phyloP scores from a whole-genome alignment of 2,329 filamentous ascomycete species.

The Penicillium sp. region DNA sequence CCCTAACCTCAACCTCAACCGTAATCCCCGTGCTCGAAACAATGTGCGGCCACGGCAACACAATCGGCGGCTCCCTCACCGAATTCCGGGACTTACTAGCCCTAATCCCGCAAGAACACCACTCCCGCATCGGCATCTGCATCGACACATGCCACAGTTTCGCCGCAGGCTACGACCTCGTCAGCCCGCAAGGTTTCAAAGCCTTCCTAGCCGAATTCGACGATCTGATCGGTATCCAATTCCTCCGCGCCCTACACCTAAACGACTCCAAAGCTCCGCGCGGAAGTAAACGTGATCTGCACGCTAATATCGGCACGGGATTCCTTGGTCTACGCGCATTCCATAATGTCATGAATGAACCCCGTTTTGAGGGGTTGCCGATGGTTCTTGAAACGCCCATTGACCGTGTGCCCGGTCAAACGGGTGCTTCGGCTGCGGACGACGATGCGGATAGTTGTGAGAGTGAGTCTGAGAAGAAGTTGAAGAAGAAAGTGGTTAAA shows the following conservation, averaged over 20 bases:
- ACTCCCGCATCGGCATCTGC: constrained; percentile 86
- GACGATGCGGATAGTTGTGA: constrained; percentile 22
- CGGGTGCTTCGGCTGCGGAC: constrained; percentile 23
- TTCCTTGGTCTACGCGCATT: constrained; percentile 91
- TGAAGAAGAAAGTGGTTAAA: constrained; percentile 32
- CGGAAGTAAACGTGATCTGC: constrained; percentile 80
- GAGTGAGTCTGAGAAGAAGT: constrained; percentile 32
- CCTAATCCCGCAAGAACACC: constrained; percentile 72
- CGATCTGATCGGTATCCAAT: constrained; percentile 74
- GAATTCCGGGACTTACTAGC: constrained; percentile 86
- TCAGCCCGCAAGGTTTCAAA: constrained; percentile 74
- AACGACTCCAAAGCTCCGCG: constrained; percentile 96
- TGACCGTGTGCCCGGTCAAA: constrained; percentile 63
- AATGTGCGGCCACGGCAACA: constrained; percentile 89
- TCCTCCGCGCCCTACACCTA: constrained; percentile 84
- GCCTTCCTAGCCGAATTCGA: constrained; percentile 79
- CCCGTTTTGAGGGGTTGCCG: constrained; percentile 75
- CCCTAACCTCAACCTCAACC: constrained; percentile 74
- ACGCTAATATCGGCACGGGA: constrained; percentile 95
- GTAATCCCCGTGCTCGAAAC: constrained; percentile 91
- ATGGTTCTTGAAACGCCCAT: constrained; percentile 98
- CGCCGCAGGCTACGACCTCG: constrained; percentile 89
- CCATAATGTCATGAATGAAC: constrained; percentile 86
- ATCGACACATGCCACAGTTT: constrained; percentile 97
- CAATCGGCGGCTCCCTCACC: constrained; percentile 83